phyloP scores from a whole-genome alignment of 1,139 yeast genomes.

The Pneumocystis oryctolagi region DNA sequence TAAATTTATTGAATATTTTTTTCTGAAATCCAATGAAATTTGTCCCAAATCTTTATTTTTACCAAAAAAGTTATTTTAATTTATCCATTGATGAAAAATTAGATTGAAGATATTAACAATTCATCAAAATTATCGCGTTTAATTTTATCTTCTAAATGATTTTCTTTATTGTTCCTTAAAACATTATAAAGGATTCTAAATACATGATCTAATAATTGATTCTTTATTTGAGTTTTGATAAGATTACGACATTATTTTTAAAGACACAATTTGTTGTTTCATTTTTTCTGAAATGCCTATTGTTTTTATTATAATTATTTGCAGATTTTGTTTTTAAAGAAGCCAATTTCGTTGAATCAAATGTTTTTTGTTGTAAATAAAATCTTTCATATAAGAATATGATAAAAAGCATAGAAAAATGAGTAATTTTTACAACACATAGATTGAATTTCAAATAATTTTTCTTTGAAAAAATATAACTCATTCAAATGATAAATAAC shows the following conservation, averaged over 20 bases:
- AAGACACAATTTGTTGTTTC: background rate
- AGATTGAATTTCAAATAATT: constrained; percentile 25
- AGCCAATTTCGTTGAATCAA: constrained; percentile 3
- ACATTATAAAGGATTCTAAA: background rate
- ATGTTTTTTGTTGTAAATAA: constrained; percentile 14
- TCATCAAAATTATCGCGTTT: background rate
- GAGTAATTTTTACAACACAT: constrained; percentile 26
- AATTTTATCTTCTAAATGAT: background rate
- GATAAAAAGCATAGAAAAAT: constrained; percentile 25
- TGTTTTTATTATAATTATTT: too few species aligned
- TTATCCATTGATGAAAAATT: background rate
- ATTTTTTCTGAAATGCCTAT: background rate
- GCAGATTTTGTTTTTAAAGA: background rate
- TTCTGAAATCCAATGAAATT: background rate
- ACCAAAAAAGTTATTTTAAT: background rate
- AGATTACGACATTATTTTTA: background rate
- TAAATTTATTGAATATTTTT: background rate
- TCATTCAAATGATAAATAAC: constrained; percentile 23
- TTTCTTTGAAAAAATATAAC: constrained; percentile 23
- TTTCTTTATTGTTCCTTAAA: background rate
- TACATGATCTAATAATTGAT: background rate
- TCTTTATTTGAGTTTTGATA: background rate
- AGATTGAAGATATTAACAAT: background rate
- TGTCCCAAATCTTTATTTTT: background rate
- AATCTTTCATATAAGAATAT: constrained; percentile 26